A percentile compares a stretch with the other conserved stretches of the same genome.
These are phyloP conservation scores for Oenanthe sinensis DNA, from an alignment of 129 eudicot genomes.

Conservation along the genomic window DNA sequence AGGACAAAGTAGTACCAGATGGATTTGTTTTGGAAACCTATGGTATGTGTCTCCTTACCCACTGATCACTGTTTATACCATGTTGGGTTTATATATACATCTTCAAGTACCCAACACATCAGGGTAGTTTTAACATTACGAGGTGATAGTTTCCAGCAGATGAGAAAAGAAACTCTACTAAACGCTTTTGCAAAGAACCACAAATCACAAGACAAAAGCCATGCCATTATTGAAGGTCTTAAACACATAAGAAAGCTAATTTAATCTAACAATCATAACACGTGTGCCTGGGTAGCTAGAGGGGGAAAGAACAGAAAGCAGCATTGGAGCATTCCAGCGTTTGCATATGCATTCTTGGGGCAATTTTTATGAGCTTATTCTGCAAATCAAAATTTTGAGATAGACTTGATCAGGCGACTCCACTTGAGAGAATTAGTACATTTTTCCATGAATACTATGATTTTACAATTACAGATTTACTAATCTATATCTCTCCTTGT, in stretches of 20 bases:
- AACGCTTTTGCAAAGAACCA: neutral
- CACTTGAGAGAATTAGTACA: neutral
- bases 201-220: neutral
- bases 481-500: neutral
- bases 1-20: conserved; percentile 26
- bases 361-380: neutral
- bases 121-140: neutral
- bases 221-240: neutral
- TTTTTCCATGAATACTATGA: neutral
- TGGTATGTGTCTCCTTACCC: conserved; percentile 53
- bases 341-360: neutral
- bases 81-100: neutral
- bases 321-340: neutral
- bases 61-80: neutral
- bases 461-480: neutral
- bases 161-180: neutral
- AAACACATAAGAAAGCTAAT: neutral
- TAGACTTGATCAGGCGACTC: neutral
- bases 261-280: neutral
- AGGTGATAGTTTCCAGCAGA: neutral
- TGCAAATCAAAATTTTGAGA: neutral
- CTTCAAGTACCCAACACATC: neutral
- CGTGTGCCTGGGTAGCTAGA: neutral
- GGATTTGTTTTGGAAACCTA: conserved; percentile 29
- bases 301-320: neutral